phyloP scores from a whole-genome alignment of 2,329 filamentous ascomycete genomes.

The Claviceps sp. region DNA sequence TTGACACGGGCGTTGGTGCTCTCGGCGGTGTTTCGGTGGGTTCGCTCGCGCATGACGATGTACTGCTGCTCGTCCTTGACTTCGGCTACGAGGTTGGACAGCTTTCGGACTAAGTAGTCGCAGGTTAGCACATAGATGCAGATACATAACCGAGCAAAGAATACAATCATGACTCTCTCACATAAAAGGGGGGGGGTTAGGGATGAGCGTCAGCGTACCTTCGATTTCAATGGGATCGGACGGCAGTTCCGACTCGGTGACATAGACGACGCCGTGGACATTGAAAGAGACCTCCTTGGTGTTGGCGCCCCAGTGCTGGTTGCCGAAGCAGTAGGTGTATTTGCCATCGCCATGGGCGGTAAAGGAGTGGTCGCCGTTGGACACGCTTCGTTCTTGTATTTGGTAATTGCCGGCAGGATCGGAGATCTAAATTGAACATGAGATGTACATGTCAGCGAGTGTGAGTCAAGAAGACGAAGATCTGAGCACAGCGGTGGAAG shows the following conservation, averaged over 20 bases:
- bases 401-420: constrained; percentile 66
- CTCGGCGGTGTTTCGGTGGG: constrained; percentile 95
- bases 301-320: constrained; percentile 92
- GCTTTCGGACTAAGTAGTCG: constrained; percentile 50
- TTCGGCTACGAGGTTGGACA: constrained; percentile 75
- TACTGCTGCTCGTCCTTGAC: constrained; percentile 98
- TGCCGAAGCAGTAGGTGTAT: constrained; percentile 97
- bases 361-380: constrained; percentile 89
- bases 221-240: constrained; percentile 84
- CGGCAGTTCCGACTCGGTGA: constrained; percentile 72
- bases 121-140: constrained; percentile 3
- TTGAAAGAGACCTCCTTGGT: constrained; percentile 99
- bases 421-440: constrained; percentile 44
- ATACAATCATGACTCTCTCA: too few species aligned
- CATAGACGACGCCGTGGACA: constrained; percentile 96
- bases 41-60: constrained; percentile 88
- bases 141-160: too few species aligned
- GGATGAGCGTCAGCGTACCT: constrained; percentile 47
- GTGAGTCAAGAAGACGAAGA: background rate
- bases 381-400: constrained; percentile 65
- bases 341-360: constrained; percentile 73
- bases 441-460: background rate
- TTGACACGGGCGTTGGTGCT: constrained; percentile 96
- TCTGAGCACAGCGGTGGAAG: too few species aligned
- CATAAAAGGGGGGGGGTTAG: too few species aligned